Evolutionary conservation across 73 alveolate genomes (phyloP).

Genomic region (Durusdinium trenchii): DNA sequence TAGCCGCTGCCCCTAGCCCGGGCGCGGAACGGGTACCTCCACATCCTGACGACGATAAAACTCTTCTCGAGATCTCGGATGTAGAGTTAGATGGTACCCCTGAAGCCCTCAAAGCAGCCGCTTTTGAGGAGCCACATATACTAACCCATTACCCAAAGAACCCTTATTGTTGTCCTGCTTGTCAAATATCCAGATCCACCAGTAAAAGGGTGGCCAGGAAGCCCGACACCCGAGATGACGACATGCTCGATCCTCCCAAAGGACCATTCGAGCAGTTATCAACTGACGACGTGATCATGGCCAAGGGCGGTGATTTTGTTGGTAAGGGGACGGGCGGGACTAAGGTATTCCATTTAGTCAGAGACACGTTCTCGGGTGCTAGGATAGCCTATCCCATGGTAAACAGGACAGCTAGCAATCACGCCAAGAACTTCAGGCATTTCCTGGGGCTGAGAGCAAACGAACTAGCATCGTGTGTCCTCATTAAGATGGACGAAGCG

Average conservation of each 20-base stretch:
- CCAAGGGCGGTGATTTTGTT: neutral
- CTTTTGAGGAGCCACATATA: neutral
- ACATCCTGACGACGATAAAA: too few relatives aligned
- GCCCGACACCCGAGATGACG: too few relatives aligned
- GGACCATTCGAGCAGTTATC: neutral
- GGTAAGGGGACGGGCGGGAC: neutral
- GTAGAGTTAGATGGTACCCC: too few relatives aligned
- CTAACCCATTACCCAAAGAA: conserved; percentile 23
- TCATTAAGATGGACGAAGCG: conserved; percentile 20
- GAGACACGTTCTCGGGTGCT: conserved; percentile 26
- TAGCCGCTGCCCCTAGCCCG: too few relatives aligned
- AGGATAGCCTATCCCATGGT: neutral
- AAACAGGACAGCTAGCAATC: neutral
- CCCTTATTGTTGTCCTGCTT: neutral
- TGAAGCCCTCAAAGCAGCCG: neutral
- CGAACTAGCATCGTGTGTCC: neutral
- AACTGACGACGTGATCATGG: neutral
- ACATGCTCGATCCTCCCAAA: neutral
- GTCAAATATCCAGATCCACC: neutral
- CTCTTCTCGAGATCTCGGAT: too few relatives aligned
- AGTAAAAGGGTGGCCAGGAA: neutral
- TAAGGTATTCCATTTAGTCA: neutral
- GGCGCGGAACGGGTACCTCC: too few relatives aligned
- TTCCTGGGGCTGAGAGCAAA: neutral
- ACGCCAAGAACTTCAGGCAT: conserved; percentile 10